These are phyloP conservation scores for Backusella australiensis DNA, from an alignment of 192 early-diverging fungal species.

Conservation along the genomic window DNA sequence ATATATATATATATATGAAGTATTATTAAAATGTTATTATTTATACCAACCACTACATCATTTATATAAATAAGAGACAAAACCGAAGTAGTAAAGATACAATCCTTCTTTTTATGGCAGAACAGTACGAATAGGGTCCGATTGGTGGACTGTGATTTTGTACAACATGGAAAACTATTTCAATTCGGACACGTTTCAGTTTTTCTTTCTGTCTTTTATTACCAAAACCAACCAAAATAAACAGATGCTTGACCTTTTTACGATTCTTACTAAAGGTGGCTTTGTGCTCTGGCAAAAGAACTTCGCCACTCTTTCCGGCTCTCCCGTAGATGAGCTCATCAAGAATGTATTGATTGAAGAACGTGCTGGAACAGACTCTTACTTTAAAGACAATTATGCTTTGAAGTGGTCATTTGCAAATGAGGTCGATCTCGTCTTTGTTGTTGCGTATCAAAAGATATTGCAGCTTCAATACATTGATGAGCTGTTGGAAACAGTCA, in stretches of 20 bases:
- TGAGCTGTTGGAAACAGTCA: constrained; percentile 71
- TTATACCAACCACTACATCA: too few relatives aligned
- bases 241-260: constrained; percentile 83
- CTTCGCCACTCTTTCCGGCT: constrained; percentile 52
- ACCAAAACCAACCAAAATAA: neutral
- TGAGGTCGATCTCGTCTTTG: constrained; percentile 78
- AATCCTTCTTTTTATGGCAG: neutral
- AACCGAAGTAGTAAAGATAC: too few relatives aligned
- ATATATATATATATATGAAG: too few relatives aligned
- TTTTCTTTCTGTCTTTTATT: neutral
- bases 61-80: too few relatives aligned
- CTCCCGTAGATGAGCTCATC: constrained; percentile 74
- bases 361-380: constrained; percentile 53
- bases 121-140: neutral
- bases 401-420: constrained; percentile 83
- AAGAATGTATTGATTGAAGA: constrained; percentile 79
- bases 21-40: too few relatives aligned
- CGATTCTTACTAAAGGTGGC: constrained; percentile 83
- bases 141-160: neutral
- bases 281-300: constrained; percentile 82
- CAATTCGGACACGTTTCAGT: neutral
- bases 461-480: constrained; percentile 84
- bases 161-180: neutral
- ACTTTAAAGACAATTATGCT: constrained; percentile 67
- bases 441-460: constrained; percentile 85